These are phyloP conservation scores for Vicia faba DNA, from an alignment of 306 rosid species.

Conservation along the genomic window DNA sequence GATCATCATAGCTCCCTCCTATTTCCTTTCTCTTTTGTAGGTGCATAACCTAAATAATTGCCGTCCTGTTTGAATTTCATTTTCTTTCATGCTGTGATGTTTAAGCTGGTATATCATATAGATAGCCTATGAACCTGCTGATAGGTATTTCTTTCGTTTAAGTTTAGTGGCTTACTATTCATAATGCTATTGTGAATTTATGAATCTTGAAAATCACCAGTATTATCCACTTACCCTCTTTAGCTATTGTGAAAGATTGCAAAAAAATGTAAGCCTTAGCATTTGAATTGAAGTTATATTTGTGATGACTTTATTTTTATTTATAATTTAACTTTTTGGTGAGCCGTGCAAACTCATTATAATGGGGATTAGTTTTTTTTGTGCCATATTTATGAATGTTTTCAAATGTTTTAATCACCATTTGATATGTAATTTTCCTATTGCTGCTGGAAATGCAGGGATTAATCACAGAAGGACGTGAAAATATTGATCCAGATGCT, in stretches of 20 bases:
- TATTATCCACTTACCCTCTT: conserved; percentile 3
- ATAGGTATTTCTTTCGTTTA: background rate
- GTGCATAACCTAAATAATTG: no score
- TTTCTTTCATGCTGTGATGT: no score
- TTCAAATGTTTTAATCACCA: conserved; percentile 27
- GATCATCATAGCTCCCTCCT: no score
- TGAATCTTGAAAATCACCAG: conserved; percentile 13
- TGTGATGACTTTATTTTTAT: conserved; percentile 23
- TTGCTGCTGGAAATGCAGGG: conserved; percentile 60
- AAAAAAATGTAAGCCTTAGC: conserved; percentile 8
- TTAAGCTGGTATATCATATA: no score
- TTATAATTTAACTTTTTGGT: conserved; percentile 16
- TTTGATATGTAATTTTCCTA: conserved; percentile 28
- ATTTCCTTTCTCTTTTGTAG: no score
- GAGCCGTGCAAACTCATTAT: conserved; percentile 19
- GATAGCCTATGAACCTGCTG: background rate
- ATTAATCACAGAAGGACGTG: conserved; percentile 86
- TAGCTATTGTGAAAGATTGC: conserved; percentile 7
- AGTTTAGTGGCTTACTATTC: background rate
- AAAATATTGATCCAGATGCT: conserved; percentile 84
- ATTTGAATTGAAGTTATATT: conserved; percentile 12
- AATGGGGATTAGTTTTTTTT: conserved; percentile 11
- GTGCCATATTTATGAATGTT: conserved; percentile 6
- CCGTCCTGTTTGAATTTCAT: no score
- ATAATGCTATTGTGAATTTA: background rate